A percentile compares a stretch with the other conserved stretches of the same genome.
phyloP scores from a whole-genome alignment of 495 filamentous ascomycete species.

The Penicillium parvum region DNA sequence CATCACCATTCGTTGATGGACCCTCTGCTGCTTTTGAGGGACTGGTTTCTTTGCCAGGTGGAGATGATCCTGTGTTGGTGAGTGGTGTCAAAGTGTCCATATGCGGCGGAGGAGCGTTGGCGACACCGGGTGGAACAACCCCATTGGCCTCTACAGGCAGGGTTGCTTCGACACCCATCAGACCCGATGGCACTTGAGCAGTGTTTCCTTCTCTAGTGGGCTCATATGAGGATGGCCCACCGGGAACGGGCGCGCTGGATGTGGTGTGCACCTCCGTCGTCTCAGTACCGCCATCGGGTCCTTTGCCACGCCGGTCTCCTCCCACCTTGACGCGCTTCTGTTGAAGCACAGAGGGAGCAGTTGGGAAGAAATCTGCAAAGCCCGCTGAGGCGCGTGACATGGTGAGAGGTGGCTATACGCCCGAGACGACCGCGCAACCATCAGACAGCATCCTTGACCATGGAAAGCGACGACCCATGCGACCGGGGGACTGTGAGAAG shows the following conservation, averaged over 20 bases:
- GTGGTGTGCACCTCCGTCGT: conserved; percentile 4
- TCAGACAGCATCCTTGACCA: conserved; percentile 42
- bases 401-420: conserved; percentile 46
- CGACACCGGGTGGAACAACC: conserved; percentile 5
- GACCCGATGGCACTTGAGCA: conserved; percentile 10
- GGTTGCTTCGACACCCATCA: conserved; percentile 58
- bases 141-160: conserved; percentile 51
- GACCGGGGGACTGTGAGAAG: conserved; percentile 21
- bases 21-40: conserved; percentile 42
- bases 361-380: conserved; percentile 88
- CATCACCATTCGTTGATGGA: conserved; percentile 8
- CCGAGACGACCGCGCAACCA: conserved; percentile 32
- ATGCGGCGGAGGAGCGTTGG: conserved; percentile 45
- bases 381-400: conserved; percentile 82
- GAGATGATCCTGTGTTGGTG: conserved; percentile 73
- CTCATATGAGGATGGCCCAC: conserved; percentile 15
- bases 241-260: conserved; percentile 11
- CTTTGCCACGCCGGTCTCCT: conserved; percentile 34
- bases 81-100: conserved; percentile 67
- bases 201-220: conserved; percentile 5
- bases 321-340: conserved; percentile 46
- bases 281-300: conserved; percentile 20
- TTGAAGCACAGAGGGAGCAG: conserved; percentile 67
- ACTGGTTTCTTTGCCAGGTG: conserved; percentile 53
- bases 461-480: conserved; percentile 19